Evolutionary conservation across 2,329 filamentous ascomycete genomes (phyloP).

Genomic region (Sphaerostilbella broomeana): DNA sequence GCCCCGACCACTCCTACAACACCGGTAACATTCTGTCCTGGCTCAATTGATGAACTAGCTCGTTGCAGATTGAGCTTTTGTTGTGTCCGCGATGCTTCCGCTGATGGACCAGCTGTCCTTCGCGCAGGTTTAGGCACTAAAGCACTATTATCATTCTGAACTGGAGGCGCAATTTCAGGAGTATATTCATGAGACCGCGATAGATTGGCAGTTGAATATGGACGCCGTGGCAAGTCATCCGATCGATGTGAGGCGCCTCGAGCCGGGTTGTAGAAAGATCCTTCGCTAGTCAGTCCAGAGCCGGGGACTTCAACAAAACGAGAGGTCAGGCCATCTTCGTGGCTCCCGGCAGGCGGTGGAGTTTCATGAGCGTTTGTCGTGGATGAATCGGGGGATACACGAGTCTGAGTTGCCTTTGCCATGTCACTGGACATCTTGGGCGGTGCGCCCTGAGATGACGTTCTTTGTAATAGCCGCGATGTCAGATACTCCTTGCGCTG

Average conservation of each 20-base stretch:
- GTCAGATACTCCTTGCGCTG: slow-evolving; percentile 61
- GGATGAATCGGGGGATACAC: slow-evolving; percentile 28
- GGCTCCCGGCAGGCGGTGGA: slow-evolving; percentile 24
- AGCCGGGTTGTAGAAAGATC: slow-evolving; percentile 43
- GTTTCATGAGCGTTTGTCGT: slow-evolving; percentile 23
- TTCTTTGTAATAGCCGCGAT: slow-evolving; percentile 59
- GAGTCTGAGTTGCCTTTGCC: slow-evolving; percentile 34
- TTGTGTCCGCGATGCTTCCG: slow-evolving; percentile 61
- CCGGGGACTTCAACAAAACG: slow-evolving; percentile 50
- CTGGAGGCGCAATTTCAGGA: slow-evolving; percentile 19
- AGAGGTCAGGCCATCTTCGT: slow-evolving; percentile 48
- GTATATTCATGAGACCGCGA: slow-evolving; percentile 19
- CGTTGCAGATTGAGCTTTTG: slow-evolving; percentile 71
- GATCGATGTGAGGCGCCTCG: slow-evolving; percentile 25
- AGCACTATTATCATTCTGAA: slow-evolving; percentile 37
- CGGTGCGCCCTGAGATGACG: slow-evolving; percentile 53
- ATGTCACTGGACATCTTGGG: slow-evolving; percentile 58
- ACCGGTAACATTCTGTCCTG: slow-evolving; percentile 39
- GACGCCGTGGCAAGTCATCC: slow-evolving; percentile 31
- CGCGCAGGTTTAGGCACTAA: slow-evolving; percentile 39
- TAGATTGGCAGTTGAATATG: slow-evolving; percentile 37
- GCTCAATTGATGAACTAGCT: slow-evolving; percentile 65
- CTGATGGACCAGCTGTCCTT: slow-evolving; percentile 35
- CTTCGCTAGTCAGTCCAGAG: slow-evolving; percentile 43
- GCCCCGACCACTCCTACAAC: slow-evolving; percentile 35